These are phyloP conservation scores for Kentomonas sorsogonicus DNA, from an alignment of 208 protist genomes.

Conservation along the genomic window DNA sequence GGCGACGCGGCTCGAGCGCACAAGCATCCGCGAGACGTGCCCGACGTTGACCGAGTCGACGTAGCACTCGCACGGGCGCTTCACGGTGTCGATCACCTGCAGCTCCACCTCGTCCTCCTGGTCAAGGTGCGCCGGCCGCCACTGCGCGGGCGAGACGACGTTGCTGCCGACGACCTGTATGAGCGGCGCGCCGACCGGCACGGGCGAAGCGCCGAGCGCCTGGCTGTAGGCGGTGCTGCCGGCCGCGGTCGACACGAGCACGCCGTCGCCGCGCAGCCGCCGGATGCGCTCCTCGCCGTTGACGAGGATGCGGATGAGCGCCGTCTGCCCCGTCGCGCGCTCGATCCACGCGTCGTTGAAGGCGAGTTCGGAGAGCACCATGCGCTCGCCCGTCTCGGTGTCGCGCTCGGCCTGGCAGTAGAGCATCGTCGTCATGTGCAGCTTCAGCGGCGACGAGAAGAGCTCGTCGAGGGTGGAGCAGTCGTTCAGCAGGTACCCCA, in stretches of 20 bases:
- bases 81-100: slow-evolving; percentile 76
- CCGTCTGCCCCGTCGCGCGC: slow-evolving; percentile 84
- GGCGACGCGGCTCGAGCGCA: slow-evolving; percentile 80
- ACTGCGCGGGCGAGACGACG: slow-evolving; percentile 83
- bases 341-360: slow-evolving; percentile 92
- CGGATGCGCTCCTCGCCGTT: slow-evolving; percentile 85
- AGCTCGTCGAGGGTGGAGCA: slow-evolving; percentile 73
- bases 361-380: slow-evolving; percentile 73
- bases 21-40: slow-evolving; percentile 73
- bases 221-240: slow-evolving; percentile 87
- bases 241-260: slow-evolving; percentile 82
- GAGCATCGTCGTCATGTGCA: slow-evolving; percentile 84
- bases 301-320: slow-evolving; percentile 82
- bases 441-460: slow-evolving; percentile 77
- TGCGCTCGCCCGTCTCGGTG: slow-evolving; percentile 49
- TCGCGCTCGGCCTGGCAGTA: slow-evolving; percentile 84
- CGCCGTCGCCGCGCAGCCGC: slow-evolving; percentile 76
- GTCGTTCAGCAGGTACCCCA: slow-evolving; percentile 85
- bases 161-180: slow-evolving; percentile 90
- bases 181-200: slow-evolving; percentile 79
- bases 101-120: slow-evolving; percentile 89
- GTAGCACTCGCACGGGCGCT: slow-evolving; percentile 83
- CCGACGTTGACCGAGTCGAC: slow-evolving; percentile 85
- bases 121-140: slow-evolving; percentile 78
- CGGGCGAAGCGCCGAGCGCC: slow-evolving; percentile 81